Evolutionary conservation across 768 basidiomycete species (phyloP), one percentile per base, ranked within the genome.

Genomic region (Lactarius quietus): DNA sequence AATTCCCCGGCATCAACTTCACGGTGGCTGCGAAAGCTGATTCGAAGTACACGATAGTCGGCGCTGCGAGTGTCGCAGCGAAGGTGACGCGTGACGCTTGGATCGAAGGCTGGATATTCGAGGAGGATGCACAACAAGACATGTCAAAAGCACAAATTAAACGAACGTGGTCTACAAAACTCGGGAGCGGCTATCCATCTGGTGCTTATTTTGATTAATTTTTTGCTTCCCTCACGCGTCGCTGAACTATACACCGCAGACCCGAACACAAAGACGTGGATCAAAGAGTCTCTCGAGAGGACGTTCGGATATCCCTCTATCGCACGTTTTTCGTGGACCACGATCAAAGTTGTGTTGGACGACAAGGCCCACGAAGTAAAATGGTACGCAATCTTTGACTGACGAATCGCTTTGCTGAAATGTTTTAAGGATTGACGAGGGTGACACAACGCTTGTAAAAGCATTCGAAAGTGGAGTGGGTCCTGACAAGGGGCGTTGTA

Each of bases 1-100:
- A 87, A 36, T 99, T 98, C 75, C 92, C 93, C 0, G 86, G 84
- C 8, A 90, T 98, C 68, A 77, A 79, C 45, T 95, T 99, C 74
- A 95, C 92, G 0, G 97, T 99, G 28, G 84, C 87, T 12, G 85
- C 86, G 31, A 98, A 99, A 76, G 97, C 97, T 18, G 97, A 99
- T 73, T 87, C 88, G n/a, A 87, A 92, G 67, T 99, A 86, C 82
- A 97, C 95, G 72, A 95, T 99, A 65, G 97, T 99, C 65, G 90
- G 93, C 26, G 97, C 97, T 7, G 97, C 96, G 1, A 94, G 92
- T 74, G 93, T 98, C n/a, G 94, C 94, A 3, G 97, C 97, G 2
- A 99, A 99, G 77, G 95, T 96, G 31, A 98, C 95, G 0, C 82
- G 96, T 62, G 96, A 98, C 72, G 86, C 89, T 8, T 94, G 93